Percentiles rank a stretch among this genome's conserved stretches.
These are phyloP conservation scores for Castanospermum australe DNA, from an alignment of 306 rosid species.

Conservation along the genomic window DNA sequence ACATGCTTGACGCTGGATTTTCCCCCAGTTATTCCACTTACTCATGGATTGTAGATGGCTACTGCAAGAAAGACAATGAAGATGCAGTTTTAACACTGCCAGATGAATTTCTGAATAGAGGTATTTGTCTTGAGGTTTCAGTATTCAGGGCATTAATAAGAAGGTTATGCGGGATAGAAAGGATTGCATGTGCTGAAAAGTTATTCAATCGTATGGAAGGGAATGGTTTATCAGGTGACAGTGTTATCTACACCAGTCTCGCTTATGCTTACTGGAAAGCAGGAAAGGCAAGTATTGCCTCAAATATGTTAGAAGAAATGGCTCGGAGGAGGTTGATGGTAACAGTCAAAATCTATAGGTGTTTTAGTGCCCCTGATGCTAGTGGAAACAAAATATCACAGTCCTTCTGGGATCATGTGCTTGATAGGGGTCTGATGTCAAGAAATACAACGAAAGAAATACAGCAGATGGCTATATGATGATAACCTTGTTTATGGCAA, in stretches of 20 bases:
- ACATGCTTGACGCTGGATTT: slow-evolving; percentile 72
- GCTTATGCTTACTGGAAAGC: slow-evolving; percentile 72
- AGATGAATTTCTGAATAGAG: slow-evolving; percentile 60
- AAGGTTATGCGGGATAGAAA: slow-evolving; percentile 67
- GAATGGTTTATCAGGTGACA: slow-evolving; percentile 61
- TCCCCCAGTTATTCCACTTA: slow-evolving; percentile 65
- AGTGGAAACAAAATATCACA: slow-evolving; percentile 39
- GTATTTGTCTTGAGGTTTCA: slow-evolving; percentile 64
- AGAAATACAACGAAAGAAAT: slow-evolving; percentile 57
- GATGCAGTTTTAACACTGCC: slow-evolving; percentile 60
- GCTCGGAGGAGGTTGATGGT: slow-evolving; percentile 63
- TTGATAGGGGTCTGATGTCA: slow-evolving; percentile 70
- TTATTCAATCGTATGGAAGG: slow-evolving; percentile 52
- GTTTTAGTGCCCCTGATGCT: slow-evolving; percentile 51
- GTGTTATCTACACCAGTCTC: slow-evolving; percentile 66
- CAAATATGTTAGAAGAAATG: slow-evolving; percentile 66
- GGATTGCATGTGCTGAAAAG: slow-evolving; percentile 59
- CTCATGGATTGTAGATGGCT: slow-evolving; percentile 79
- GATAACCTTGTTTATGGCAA: not conserved
- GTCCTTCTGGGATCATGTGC: slow-evolving; percentile 68
- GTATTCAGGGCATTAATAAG: slow-evolving; percentile 77
- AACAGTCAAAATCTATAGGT: slow-evolving; percentile 60
- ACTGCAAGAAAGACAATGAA: slow-evolving; percentile 54
- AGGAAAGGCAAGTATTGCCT: slow-evolving; percentile 52
- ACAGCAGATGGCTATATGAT: slow-evolving; percentile 38